Percentiles rank a stretch among this genome's conserved stretches.
phyloP scores from a whole-genome alignment of 352 stramenopile genomes.

The Globisporangium radiosum region DNA sequence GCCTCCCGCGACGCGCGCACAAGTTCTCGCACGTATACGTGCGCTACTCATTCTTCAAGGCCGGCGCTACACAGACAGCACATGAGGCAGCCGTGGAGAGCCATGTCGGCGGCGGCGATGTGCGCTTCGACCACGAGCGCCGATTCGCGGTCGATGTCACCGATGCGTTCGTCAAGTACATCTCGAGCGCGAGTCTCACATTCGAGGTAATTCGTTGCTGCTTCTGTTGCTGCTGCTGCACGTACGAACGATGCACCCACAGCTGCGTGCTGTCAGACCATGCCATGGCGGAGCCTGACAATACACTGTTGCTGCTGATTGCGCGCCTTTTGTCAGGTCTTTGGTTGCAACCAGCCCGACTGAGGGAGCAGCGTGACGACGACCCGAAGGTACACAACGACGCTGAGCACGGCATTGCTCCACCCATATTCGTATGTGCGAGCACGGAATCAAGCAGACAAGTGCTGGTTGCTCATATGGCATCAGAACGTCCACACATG shows the following conservation, averaged over 20 bases:
- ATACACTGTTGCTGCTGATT: too few species aligned
- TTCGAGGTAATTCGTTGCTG: constrained; percentile 25
- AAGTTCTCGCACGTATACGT: constrained; percentile 35
- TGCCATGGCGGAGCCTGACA: background rate
- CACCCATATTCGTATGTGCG: background rate
- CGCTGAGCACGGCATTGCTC: background rate
- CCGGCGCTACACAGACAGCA: constrained; percentile 23
- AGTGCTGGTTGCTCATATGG: too few species aligned
- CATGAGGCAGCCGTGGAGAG: constrained; percentile 6
- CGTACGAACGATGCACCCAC: background rate
- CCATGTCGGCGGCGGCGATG: constrained; percentile 4
- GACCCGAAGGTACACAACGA: background rate
- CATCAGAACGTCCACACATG: too few species aligned
- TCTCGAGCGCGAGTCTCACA: constrained; percentile 30
- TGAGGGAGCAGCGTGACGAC: background rate
- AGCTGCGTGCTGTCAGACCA: background rate
- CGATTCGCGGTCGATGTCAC: constrained; percentile 43
- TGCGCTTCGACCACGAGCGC: constrained; percentile 17
- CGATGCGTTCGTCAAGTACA: constrained; percentile 43
- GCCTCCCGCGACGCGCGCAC: constrained; percentile 14
- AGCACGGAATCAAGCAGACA: background rate
- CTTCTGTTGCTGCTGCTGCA: background rate
- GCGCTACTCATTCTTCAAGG: constrained; percentile 41
- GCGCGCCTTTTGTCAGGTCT: background rate
- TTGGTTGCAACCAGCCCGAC: constrained; percentile 4